Conservation (phyloP, 345 rosid species). For the Cochlearia excelsa region DNA sequence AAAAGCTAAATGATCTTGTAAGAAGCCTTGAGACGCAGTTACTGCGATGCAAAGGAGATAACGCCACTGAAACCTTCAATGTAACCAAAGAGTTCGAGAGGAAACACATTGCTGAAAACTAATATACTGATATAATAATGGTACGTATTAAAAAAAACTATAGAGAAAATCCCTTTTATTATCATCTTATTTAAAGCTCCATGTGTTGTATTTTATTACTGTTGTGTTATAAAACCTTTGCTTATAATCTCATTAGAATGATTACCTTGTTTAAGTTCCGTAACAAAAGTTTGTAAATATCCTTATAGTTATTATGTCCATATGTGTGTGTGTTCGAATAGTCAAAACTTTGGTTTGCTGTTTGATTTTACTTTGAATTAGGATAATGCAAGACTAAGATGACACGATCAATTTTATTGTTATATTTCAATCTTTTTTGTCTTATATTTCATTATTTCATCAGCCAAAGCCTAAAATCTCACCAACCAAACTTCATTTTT, state of each 20-base stretch:
- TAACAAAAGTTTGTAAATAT: conserved; percentile 10
- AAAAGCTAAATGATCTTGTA: conserved; percentile 63
- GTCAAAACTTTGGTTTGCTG: conserved; percentile 24
- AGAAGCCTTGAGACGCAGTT: conserved; percentile 56
- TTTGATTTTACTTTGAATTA: conserved; percentile 23
- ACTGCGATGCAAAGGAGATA: conserved; percentile 46
- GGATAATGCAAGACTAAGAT: conserved; percentile 17
- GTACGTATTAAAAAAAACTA: no score
- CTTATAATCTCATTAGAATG: background rate
- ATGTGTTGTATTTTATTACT: conserved; percentile 20
- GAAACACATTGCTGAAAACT: conserved; percentile 51
- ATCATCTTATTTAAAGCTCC: no score
- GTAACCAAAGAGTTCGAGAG: conserved; percentile 50
- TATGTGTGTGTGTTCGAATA: background rate
- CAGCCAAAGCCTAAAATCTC: conserved; percentile 12
- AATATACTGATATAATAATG: no score
- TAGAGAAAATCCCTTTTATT: no score
- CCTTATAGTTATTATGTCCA: background rate
- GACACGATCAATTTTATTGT: conserved; percentile 15
- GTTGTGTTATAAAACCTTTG: background rate
- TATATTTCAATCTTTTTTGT: no score
- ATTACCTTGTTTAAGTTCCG: conserved; percentile 11
- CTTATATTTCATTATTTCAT: conserved; percentile 10
- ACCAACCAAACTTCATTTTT: conserved; percentile 24
- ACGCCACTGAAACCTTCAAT: conserved; percentile 33